Evolutionary conservation across 805 yeast genomes (phyloP).

Genomic region (Lipomyces kockii): DNA sequence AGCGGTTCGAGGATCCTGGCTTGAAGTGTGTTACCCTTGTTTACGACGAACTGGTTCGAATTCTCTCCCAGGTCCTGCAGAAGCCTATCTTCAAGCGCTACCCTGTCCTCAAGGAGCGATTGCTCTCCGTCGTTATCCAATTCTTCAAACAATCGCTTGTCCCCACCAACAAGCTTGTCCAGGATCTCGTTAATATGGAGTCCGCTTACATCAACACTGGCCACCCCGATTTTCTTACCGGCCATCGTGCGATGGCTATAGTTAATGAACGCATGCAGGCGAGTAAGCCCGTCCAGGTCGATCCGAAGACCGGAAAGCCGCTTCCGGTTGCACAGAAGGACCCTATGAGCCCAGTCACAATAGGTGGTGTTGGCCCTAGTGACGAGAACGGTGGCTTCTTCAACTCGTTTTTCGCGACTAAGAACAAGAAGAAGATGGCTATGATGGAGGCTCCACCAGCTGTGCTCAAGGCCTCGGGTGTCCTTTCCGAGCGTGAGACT

Average conservation of each 20-base stretch:
- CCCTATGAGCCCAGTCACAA: constrained; percentile 31
- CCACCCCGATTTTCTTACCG: constrained; percentile 93
- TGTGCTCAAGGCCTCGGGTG: constrained; percentile 88
- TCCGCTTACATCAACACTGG: constrained; percentile 96
- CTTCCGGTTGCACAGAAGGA: constrained; percentile 45
- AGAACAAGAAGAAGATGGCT: constrained; percentile 91
- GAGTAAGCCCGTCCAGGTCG: constrained; percentile 73
- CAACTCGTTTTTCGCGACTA: constrained; percentile 91
- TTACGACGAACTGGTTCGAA: constrained; percentile 92
- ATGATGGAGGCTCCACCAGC: constrained; percentile 98
- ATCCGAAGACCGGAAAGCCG: constrained; percentile 89
- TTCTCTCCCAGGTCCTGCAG: constrained; percentile 78
- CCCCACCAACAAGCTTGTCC: constrained; percentile 86
- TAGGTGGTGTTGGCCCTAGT: constrained; percentile 45
- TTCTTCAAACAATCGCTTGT: constrained; percentile 75
- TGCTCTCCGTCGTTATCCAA: constrained; percentile 76
- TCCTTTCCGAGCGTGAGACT: constrained; percentile 91
- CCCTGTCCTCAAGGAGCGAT: constrained; percentile 86
- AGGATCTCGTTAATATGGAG: constrained; percentile 82
- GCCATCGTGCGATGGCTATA: constrained; percentile 91
- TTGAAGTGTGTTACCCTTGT: constrained; percentile 85
- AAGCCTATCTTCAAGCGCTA: constrained; percentile 85
- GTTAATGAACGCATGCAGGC: constrained; percentile 87
- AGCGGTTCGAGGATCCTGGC: constrained; percentile 92
- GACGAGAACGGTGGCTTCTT: constrained; percentile 79